Conservation (phyloP, 768 basidiomycete species). For the Trametes cubensis region DNA sequence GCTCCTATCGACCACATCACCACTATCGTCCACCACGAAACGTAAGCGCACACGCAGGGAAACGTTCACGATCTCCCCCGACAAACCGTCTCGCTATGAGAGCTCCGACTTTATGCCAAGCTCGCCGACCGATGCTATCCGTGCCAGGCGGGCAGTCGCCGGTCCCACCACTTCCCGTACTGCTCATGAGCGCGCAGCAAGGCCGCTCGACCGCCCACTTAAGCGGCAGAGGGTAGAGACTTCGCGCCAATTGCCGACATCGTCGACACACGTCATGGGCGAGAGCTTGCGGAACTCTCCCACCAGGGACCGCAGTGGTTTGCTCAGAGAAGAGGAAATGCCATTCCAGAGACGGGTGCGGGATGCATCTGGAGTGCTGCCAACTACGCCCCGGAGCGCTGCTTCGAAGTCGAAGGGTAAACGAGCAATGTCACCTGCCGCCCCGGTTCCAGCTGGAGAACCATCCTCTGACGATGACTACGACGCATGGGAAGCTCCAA, state of each 20-base stretch:
- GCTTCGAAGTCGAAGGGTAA: background rate
- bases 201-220: constrained; percentile 6
- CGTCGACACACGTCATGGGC: background rate
- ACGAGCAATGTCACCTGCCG: background rate
- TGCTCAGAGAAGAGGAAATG: background rate
- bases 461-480: constrained; percentile 17
- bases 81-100: background rate
- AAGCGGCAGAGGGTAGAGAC: constrained; percentile 11
- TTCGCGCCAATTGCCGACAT: background rate
- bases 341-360: too few species aligned
- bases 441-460: background rate
- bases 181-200: constrained; percentile 9
- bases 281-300: background rate
- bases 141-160: background rate
- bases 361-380: too few species aligned
- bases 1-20: background rate
- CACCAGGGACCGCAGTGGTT: background rate
- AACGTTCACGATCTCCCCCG: background rate
- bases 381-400: background rate
- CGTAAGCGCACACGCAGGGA: background rate
- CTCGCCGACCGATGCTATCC: constrained; percentile 13
- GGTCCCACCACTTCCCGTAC: background rate
- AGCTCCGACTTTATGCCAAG: constrained; percentile 9
- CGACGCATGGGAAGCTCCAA: constrained; percentile 21
- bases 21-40: background rate